These are phyloP conservation scores for Parietichytrium sp. DNA, from an alignment of 108 stramenopile genomes.

Conservation along the genomic window DNA sequence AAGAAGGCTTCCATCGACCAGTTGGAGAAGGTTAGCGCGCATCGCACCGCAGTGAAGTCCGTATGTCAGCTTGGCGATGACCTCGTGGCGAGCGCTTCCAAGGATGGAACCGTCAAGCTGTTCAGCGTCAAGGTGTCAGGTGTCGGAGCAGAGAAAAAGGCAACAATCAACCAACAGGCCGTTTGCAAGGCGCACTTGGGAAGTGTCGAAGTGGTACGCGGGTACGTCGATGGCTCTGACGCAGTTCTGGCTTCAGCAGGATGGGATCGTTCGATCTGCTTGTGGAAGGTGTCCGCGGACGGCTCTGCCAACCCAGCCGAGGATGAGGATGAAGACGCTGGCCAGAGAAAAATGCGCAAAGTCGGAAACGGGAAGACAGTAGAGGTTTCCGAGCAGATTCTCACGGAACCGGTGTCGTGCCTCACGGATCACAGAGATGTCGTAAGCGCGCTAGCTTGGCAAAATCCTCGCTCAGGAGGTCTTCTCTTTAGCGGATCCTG, in stretches of 20 bases:
- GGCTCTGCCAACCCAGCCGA: not conserved
- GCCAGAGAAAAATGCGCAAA: not conserved
- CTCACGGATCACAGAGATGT: not conserved
- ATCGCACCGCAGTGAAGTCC: not conserved
- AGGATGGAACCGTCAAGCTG: not conserved
- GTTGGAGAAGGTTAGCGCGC: not conserved
- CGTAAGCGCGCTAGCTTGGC: not conserved
- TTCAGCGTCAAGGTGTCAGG: not conserved
- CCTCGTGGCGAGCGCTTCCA: not conserved
- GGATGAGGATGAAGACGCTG: not conserved
- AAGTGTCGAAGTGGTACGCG: not conserved
- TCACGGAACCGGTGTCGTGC: not conserved
- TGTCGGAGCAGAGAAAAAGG: not conserved
- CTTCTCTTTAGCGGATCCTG: conserved; percentile 1
- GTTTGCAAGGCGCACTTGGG: not conserved
- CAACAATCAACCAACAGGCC: not conserved
- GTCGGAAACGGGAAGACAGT: not conserved
- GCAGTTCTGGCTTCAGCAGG: conserved; percentile 6
- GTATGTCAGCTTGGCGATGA: conserved; percentile 8
- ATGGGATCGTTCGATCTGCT: not conserved
- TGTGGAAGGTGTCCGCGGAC: conserved; percentile 16
- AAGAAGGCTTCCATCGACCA: too few relatives aligned
- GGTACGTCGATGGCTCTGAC: not conserved
- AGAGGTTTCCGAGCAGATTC: not conserved
- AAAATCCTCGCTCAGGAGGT: not conserved